Evolutionary conservation across 352 stramenopile genomes (phyloP), one percentile per base, ranked within the genome.

Genomic region (Phytopythium montanum): DNA sequence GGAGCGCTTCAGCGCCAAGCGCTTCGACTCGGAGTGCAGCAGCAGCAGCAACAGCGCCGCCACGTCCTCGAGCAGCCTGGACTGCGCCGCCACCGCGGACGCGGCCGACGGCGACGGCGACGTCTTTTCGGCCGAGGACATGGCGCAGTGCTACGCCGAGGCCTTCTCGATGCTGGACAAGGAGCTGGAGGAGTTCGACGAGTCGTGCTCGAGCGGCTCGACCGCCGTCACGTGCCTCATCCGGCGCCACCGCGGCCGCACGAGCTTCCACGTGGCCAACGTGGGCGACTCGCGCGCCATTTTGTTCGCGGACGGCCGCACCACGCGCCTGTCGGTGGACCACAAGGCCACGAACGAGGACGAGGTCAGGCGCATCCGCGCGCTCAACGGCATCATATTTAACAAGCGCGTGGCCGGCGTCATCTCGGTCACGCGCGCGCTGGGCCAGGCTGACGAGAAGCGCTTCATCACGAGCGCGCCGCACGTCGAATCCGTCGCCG

Each of bases 391-490:
- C 36, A 94, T 94, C 58, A 90, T 94, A 49, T 67, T 94, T 46
- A 92, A 92, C 70, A 90, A 90, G 62, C 84, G 84, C 52, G 84
- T 94, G 33, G 81, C 66, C 26, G 84, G 84, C 10, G 79, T 79
- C 46, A 76, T 91, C 38, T 81, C 80, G 2, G 84, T 94, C 38
- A 91, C 84, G 29, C 74, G 84, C 10, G 84, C 84, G 5, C 70
- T 94, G 6, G 84, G 84, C n/a, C 84, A 94, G 62, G 71, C 76
- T 4, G 79, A 94, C 62, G 84, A 94, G 59, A 92, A 94, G 65
- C 73, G 85, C 51, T 89, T 90, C 55, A 89, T 94, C 60, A 88
- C 75, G 21, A 74, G 77, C 49, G 63, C 75, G 25, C 84, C 84
- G 34, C 79, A 91, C 59, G 80, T 83, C 19, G 65, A 67, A 41